Base-by-base conservation (phyloP, 306 rosid genomes). In the Lagenaria siceraria region DNA sequence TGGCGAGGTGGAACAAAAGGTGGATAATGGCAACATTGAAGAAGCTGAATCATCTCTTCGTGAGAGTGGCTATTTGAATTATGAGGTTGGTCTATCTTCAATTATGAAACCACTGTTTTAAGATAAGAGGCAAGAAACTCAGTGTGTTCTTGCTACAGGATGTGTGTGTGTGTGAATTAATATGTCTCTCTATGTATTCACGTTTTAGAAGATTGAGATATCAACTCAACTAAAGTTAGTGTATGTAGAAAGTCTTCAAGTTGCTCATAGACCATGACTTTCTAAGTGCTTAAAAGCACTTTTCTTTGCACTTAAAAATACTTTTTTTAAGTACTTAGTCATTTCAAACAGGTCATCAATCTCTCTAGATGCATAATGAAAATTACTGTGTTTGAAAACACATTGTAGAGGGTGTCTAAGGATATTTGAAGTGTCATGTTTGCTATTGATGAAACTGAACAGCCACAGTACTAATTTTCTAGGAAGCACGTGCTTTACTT, bases 401-500 rank as follows among this genome's bases (percentile, higher is more conserved):
- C 19, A 43, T 21, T 69, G 12, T 21, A 22, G 12, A 17, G 48
- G 27, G 72, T 43, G 74, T 11, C 11, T 33, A 38, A 36, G 52
- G 36, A 71, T 24, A 71, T 74, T 52, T 33, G 52, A 33, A 75
- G 55, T 55, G n/a, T 55, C 15, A 10, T 36, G 6, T 18, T 21
- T 61, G 58, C 48, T 14, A 58, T 54, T 79, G 38, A 36, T 74
- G 12, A 71, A 79, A 77, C 77, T 81, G 48, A 83, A 72, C 14
- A 83, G 77, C 25, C 12, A 56, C 72, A 74, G 80, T 18, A 46
- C 63, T 48, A 22, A 59, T 63, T 24, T 43, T 84, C 14, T 60
- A 93, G 98, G 98, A 94, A 86, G 98, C 98, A 76, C 90, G 98
- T 83, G 98, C 98, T 65, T 84, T 94, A 71, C 82, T 94, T 22